phyloP scores from a whole-genome alignment of 1,139 yeast species.

The Candida freyschussii region DNA sequence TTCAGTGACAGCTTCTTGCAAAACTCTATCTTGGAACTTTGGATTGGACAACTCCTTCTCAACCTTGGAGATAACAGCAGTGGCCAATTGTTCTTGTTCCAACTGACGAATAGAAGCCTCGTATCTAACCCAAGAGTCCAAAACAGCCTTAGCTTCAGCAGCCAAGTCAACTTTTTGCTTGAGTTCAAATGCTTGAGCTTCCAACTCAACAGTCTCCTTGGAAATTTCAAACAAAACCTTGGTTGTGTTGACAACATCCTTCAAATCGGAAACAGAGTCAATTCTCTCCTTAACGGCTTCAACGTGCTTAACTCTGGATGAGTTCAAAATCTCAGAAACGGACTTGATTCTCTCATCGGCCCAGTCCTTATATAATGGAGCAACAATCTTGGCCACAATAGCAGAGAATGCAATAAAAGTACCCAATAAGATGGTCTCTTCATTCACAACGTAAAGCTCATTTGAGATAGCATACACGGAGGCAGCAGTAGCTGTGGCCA shows the following conservation, averaged over 20 bases:
- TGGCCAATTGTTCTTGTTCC: slow-evolving; percentile 89
- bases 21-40: slow-evolving; percentile 89
- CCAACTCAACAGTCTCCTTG: slow-evolving; percentile 93
- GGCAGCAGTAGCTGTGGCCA: slow-evolving; percentile 94
- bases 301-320: slow-evolving; percentile 87
- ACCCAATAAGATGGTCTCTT: slow-evolving; percentile 81
- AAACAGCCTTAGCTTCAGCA: slow-evolving; percentile 85
- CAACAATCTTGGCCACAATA: slow-evolving; percentile 79
- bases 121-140: slow-evolving; percentile 99
- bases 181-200: slow-evolving; percentile 88
- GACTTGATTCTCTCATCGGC: slow-evolving; percentile 88
- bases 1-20: slow-evolving; percentile 87
- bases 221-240: slow-evolving; percentile 88
- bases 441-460: slow-evolving; percentile 89
- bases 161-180: slow-evolving; percentile 89
- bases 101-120: slow-evolving; percentile 95
- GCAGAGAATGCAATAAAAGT: slow-evolving; percentile 76
- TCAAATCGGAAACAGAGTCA: slow-evolving; percentile 78
- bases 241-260: slow-evolving; percentile 89
- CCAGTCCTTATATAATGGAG: slow-evolving; percentile 93
- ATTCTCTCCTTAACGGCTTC: slow-evolving; percentile 92
- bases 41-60: slow-evolving; percentile 80
- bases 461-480: slow-evolving; percentile 90
- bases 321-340: slow-evolving; percentile 75
- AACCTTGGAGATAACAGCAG: slow-evolving; percentile 83